Base-by-base conservation (phyloP, 352 stramenopile genomes). In the Phytophthora lateralis region DNA sequence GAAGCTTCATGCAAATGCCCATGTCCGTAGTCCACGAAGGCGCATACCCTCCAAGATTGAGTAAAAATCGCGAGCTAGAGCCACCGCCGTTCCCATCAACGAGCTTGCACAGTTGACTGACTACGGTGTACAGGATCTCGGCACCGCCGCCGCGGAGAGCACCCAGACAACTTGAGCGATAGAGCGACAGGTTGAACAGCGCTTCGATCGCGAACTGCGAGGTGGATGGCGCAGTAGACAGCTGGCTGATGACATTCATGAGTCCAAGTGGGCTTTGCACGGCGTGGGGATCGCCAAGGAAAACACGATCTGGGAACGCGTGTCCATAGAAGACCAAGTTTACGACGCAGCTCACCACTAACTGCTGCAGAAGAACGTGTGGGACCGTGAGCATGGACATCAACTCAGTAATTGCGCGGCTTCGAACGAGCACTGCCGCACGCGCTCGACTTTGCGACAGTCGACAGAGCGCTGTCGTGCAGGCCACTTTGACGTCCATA, bases 281-380 rank as follows among this genome's bases (percentile, higher is more conserved):
- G 5, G 80, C 78, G 15, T 91, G 81, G 0, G 81, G 80, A 15
- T 91, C 85, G 2, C 85, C 85, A 11, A 89, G n/a, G 37, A 91
- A 91, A 6, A 92, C 71, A 2, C 80, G 82, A n/a, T 92, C 85
- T 0, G 82, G 74, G 34, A 94, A 90, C 1, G 60, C 44, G 38
- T 88, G 76, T 2, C 81, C 78, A 48, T 85, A 76, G 50, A 71
- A 83, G 4, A 92, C 67, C n/a, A 94, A 63, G 48, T 94, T 94
- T 38, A 88, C 35, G 15, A 92, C 74, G 32, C 73, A 89, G 30
- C 71, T 89, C 24, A 94, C 75, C 5, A 74, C 71, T 6, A 91
- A 64, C 44, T 76, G 62, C 41, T 91, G 85, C 0, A 94, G 75
- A 9, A 73, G 75, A 4, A 81, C 62, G 26, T 82, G 61, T 3